Evolutionary conservation across 2,329 filamentous ascomycete species (phyloP).

Genomic region (Cladophialophora carrionii): DNA sequence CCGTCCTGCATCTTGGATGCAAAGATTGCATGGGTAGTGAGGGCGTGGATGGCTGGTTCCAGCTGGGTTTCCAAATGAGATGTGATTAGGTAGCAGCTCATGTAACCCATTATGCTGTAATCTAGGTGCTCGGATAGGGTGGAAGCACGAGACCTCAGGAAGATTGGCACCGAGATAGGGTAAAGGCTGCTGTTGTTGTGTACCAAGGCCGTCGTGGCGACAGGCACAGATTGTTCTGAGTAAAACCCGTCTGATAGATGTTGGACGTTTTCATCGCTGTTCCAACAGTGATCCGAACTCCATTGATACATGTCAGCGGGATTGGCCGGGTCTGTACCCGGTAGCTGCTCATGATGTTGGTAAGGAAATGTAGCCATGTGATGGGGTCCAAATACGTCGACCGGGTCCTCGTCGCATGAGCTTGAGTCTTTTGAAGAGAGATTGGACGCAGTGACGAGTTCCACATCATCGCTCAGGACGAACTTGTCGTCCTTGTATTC

Average conservation of each 20-base stretch:
- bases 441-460: constrained; percentile 12
- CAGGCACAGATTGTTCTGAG: background rate
- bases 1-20: constrained; percentile 26
- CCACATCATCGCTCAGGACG: constrained; percentile 11
- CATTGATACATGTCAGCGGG: background rate
- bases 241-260: background rate
- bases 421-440: constrained; percentile 9
- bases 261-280: background rate
- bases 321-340: background rate
- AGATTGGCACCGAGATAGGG: constrained; percentile 1
- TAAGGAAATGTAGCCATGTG: background rate
- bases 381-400: background rate
- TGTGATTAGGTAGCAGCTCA: constrained; percentile 12
- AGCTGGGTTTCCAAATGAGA: background rate
- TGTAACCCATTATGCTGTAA: constrained; percentile 16
- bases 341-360: background rate
- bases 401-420: constrained; percentile 9
- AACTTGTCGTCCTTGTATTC: constrained; percentile 7
- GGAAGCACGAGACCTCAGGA: constrained; percentile 16
- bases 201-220: background rate
- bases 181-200: background rate
- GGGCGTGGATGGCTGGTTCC: constrained; percentile 21
- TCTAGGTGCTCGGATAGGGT: constrained; percentile 9
- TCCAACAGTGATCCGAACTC: background rate
- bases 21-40: constrained; percentile 25